phyloP scores from a whole-genome alignment of 768 basidiomycete genomes.

The Rhizopogon vulgaris region DNA sequence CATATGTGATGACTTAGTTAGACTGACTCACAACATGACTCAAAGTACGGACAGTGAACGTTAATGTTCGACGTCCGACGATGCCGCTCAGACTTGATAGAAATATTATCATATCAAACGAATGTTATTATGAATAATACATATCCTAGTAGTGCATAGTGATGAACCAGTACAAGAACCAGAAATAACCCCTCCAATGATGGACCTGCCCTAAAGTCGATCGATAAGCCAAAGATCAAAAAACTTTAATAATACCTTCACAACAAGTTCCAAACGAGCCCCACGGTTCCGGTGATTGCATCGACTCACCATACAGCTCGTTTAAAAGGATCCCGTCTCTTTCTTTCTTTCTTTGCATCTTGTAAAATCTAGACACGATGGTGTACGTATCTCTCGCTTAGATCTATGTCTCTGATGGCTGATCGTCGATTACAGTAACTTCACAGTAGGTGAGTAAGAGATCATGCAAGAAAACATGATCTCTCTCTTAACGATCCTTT shows the following conservation, averaged over 20 bases:
- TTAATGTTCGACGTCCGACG: too few relatives aligned
- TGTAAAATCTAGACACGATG: constrained; percentile 60
- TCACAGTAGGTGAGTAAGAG: constrained; percentile 69
- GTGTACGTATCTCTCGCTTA: constrained; percentile 53
- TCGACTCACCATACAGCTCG: constrained; percentile 13
- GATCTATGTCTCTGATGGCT: constrained; percentile 13
- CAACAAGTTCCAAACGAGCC: constrained; percentile 5
- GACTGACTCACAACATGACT: too few relatives aligned
- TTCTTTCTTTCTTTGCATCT: constrained; percentile 12
- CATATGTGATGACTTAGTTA: too few relatives aligned
- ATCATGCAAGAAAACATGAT: neutral
- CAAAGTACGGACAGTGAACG: too few relatives aligned
- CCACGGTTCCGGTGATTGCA: constrained; percentile 23
- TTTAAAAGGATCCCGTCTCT: constrained; percentile 12
- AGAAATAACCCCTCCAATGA: neutral
- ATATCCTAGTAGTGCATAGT: too few relatives aligned
- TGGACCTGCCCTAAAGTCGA: constrained; percentile 38
- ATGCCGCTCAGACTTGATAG: too few relatives aligned
- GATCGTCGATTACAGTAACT: constrained; percentile 57
- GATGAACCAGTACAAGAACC: too few relatives aligned
- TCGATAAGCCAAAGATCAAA: constrained; percentile 33
- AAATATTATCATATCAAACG: too few relatives aligned
- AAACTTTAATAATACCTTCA: neutral
- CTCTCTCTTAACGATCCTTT: neutral
- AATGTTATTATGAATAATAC: too few relatives aligned